phyloP scores from a whole-genome alignment of 2,329 filamentous ascomycete species.

The Xylaria polymorpha region DNA sequence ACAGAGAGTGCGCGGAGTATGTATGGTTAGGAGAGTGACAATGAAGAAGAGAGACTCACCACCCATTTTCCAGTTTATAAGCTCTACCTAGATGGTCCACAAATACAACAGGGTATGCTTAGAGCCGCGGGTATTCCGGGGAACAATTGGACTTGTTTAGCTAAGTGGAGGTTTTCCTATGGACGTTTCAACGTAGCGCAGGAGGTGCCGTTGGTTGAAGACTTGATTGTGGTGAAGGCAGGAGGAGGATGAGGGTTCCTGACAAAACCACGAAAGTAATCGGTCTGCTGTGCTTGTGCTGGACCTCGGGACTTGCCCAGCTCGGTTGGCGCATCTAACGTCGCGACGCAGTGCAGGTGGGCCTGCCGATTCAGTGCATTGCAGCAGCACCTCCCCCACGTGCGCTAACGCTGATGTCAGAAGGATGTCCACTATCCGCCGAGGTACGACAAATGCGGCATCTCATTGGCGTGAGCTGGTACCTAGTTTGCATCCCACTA shows the following conservation, averaged over 20 bases:
- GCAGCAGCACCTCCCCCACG: constrained; percentile 18
- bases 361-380: constrained; percentile 16
- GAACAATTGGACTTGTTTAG: constrained; percentile 2
- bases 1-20: neutral
- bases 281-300: constrained; percentile 11
- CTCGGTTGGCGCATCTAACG: constrained; percentile 23
- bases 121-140: constrained; percentile 24
- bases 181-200: constrained; percentile 4
- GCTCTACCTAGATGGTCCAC: constrained; percentile 23
- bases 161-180: neutral
- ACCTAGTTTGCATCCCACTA: neutral
- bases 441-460: constrained; percentile 27
- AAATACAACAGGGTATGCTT: constrained; percentile 26
- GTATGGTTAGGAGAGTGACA: constrained; percentile 14
- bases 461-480: constrained; percentile 32
- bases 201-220: neutral
- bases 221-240: constrained; percentile 12
- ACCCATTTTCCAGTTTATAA: constrained; percentile 45
- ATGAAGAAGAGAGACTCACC: constrained; percentile 41
- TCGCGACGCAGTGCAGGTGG: constrained; percentile 14
- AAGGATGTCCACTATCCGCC: constrained; percentile 34
- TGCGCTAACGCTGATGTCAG: constrained; percentile 43
- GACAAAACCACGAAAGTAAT: constrained; percentile 23
- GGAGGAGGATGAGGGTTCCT: constrained; percentile 14
- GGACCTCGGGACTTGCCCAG: constrained; percentile 40